Base-by-base conservation (phyloP, 108 stramenopile species). In the Skeletonema grethae region DNA sequence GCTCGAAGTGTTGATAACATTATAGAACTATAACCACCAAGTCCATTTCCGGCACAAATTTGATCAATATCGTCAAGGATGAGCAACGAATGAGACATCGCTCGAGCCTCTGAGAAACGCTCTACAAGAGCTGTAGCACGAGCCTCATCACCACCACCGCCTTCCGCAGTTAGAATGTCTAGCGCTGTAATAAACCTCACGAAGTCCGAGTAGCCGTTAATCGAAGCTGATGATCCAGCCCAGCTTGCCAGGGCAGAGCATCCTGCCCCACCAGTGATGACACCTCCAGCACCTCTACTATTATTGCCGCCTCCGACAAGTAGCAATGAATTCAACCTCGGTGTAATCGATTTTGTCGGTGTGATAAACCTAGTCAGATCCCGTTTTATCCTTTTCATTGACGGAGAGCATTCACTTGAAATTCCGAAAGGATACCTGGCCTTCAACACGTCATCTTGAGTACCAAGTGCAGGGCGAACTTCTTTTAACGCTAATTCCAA, bases 41-140 rank as follows among this genome's bases (percentile, higher is more conserved):
- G 64, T n/a, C 88, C 86, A 11, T 48, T 32, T 8, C 91, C 89
- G 7, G 88, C 87, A 61, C 82, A 84, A 13, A 93, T 80, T 41
- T 90, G 89, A 67, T 93, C 92, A 39, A 93, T 72, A 36, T 93
- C 92, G 57, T 93, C 92, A 2, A 93, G 66, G 0, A 93, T 87
- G 28, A 93, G 50, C 20, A 93, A 56, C 0, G 88, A 84, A 61
- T 76, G 65, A 7, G 86, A 63, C 87, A 89, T 86, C 63, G 87
- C 84, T 41, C 84, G 35, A 34, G 89, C 90, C 58, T 88, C 88
- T 0, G 84, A 70, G 73, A 93, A 93, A 3, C 65, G 45, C 62
- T 89, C 89, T 0, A 85, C 81, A 60, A 93, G 78, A 12, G 90
- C 90, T 31, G 88, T 73, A 29, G 89, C 89, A 69, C 91, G 83